phyloP scores from a whole-genome alignment of 2,329 filamentous ascomycete species.

The Ophiostoma fasciatum region DNA sequence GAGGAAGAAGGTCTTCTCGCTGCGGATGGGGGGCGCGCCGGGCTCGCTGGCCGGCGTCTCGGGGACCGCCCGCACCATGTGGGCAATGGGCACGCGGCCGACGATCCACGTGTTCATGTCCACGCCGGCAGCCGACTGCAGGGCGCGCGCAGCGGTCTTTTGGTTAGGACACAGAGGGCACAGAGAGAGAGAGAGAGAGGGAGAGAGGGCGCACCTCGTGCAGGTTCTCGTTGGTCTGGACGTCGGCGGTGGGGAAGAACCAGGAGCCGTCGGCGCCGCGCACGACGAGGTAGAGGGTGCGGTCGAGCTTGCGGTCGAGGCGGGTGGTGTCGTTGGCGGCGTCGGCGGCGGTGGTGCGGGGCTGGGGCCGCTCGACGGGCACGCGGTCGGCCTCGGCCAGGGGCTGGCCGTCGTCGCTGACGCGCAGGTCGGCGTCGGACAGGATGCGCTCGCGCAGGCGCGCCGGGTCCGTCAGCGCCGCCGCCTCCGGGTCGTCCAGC shows the following conservation, averaged over 20 bases:
- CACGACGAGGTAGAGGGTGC: conserved; percentile 80
- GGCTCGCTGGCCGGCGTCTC: conserved; percentile 20
- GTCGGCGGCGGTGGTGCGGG: conserved; percentile 62
- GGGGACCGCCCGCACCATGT: conserved; percentile 45
- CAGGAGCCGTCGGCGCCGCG: conserved; percentile 56
- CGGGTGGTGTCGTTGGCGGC: conserved; percentile 56
- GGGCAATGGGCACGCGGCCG: conserved; percentile 75
- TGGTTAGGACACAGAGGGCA: neutral
- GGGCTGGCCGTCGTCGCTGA: conserved; percentile 45
- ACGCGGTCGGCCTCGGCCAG: conserved; percentile 44
- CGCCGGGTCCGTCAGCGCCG: conserved; percentile 31
- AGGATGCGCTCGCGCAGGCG: conserved; percentile 54
- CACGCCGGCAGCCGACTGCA: conserved; percentile 62
- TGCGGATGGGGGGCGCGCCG: no score
- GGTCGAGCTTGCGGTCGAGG: conserved; percentile 56
- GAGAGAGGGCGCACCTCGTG: conserved; percentile 53
- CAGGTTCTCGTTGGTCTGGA: conserved; percentile 60
- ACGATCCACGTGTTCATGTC: conserved; percentile 99
- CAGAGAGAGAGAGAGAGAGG: neutral
- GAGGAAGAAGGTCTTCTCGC: conserved; percentile 86
- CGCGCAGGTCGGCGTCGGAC: conserved; percentile 55
- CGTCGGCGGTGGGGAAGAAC: conserved; percentile 63
- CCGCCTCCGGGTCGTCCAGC: conserved; percentile 52
- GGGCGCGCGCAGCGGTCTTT: conserved; percentile 74
- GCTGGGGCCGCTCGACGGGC: conserved; percentile 53